Evolutionary conservation across 495 filamentous ascomycete genomes (phyloP).

Genomic region (Lasiosphaeria hispida): DNA sequence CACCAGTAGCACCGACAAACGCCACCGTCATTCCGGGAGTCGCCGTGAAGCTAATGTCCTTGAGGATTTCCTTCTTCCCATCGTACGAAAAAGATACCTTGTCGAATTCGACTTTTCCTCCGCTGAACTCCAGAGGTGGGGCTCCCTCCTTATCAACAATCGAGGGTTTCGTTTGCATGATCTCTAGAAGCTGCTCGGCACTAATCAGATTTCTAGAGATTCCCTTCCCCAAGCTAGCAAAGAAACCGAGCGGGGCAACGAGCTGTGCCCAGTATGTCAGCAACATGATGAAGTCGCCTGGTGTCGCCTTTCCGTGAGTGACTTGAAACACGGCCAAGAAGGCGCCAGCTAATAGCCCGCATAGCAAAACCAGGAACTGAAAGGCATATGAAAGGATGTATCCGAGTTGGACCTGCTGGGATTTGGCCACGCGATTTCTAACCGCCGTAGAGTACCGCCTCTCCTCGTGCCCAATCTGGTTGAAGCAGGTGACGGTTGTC

Average conservation of each 20-base stretch:
- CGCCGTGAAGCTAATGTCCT: constrained; percentile 60
- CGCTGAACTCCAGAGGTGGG: constrained; percentile 51
- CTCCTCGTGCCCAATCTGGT: constrained; percentile 64
- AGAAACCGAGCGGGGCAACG: constrained; percentile 59
- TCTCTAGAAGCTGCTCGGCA: constrained; percentile 67
- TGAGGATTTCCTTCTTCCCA: constrained; percentile 61
- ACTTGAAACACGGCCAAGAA: constrained; percentile 71
- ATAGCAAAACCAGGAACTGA: constrained; percentile 59
- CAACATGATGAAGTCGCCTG: constrained; percentile 71
- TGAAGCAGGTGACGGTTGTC: constrained; percentile 71
- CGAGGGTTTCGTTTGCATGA: constrained; percentile 65
- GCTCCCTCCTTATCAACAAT: constrained; percentile 57
- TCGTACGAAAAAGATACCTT: constrained; percentile 72
- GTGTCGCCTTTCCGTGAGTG: constrained; percentile 48
- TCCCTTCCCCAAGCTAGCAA: constrained; percentile 58
- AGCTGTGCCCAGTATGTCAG: constrained; percentile 69
- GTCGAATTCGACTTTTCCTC: constrained; percentile 63
- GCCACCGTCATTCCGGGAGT: constrained; percentile 64
- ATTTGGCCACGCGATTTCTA: constrained; percentile 39
- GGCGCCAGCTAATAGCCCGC: constrained; percentile 61
- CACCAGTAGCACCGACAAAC: constrained; percentile 73
- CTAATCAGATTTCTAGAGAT: constrained; percentile 64
- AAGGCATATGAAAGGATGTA: constrained; percentile 48
- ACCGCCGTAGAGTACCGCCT: constrained; percentile 55
- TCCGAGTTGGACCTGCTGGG: constrained; percentile 39